phyloP scores from a whole-genome alignment of 2,329 filamentous ascomycete genomes.

The Spiromastix sp. region DNA sequence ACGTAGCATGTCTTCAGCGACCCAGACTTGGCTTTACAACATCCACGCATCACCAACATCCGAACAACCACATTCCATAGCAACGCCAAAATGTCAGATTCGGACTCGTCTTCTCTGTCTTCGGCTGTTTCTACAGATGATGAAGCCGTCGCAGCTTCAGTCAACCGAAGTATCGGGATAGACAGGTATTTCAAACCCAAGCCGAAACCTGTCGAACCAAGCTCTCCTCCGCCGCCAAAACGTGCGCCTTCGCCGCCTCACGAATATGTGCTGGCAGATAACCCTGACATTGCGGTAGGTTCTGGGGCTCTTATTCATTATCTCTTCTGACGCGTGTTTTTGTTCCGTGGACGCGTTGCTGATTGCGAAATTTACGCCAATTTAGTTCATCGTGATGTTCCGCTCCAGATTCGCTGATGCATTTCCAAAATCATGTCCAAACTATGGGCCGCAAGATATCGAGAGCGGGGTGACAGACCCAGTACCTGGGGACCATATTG shows the following conservation, averaged over 20 bases:
- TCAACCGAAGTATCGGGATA: constrained; percentile 32
- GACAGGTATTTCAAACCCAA: constrained; percentile 38
- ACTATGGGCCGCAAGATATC: constrained; percentile 91
- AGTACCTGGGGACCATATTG: constrained; percentile 71
- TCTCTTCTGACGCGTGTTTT: constrained; percentile 19
- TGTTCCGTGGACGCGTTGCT: constrained; percentile 23
- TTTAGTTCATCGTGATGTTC: constrained; percentile 95
- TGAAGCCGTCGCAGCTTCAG: constrained; percentile 34
- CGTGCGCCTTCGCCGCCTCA: constrained; percentile 80
- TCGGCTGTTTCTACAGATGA: constrained; percentile 51
- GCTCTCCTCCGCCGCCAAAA: constrained; percentile 60
- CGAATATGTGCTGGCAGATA: constrained; percentile 82
- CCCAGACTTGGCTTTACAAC: constrained; percentile 13
- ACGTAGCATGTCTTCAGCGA: neutral
- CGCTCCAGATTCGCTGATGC: constrained; percentile 82
- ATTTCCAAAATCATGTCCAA: constrained; percentile 75
- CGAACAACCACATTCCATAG: constrained; percentile 22
- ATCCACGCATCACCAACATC: constrained; percentile 15
- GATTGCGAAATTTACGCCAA: constrained; percentile 13
- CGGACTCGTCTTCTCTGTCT: constrained; percentile 49
- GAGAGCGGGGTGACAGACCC: constrained; percentile 73
- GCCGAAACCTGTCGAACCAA: constrained; percentile 42
- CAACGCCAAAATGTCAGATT: constrained; percentile 35
- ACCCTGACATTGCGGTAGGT: constrained; percentile 85
- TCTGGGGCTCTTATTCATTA: constrained; percentile 8